Evolutionary conservation across 2,329 filamentous ascomycete genomes (phyloP).

Genomic region (Colletotrichum somersetense): DNA sequence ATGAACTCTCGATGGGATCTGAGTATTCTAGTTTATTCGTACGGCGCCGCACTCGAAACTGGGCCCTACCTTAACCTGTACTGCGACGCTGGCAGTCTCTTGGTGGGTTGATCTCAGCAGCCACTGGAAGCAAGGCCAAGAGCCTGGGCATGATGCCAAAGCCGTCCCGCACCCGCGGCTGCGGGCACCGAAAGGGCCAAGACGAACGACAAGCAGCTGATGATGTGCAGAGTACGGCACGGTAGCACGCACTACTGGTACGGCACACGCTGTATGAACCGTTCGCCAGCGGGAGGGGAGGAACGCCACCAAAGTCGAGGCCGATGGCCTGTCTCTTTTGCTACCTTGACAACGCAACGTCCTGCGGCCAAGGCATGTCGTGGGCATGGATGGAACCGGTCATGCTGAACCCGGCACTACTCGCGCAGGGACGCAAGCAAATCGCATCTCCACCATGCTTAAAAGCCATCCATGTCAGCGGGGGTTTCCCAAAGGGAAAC

Average conservation of each 20-base stretch:
- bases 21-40: neutral
- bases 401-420: conserved; percentile 13
- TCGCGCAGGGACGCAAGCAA: conserved; percentile 31
- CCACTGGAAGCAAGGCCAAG: conserved; percentile 11
- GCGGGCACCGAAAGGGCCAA: neutral
- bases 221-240: neutral
- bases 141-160: conserved; percentile 21
- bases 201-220: conserved; percentile 19
- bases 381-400: neutral
- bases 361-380: neutral
- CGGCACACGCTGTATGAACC: neutral
- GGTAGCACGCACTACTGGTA: neutral
- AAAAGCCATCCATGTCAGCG: conserved; percentile 36
- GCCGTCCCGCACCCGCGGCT: conserved; percentile 7
- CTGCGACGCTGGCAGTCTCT: neutral
- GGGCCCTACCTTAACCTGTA: neutral
- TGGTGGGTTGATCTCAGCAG: conserved; percentile 4
- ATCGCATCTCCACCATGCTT: conserved; percentile 41
- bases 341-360: neutral
- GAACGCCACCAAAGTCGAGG: neutral
- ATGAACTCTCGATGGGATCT: neutral
- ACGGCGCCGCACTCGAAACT: neutral
- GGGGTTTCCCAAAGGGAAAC: neutral
- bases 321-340: neutral
- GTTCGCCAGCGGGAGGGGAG: neutral